phyloP scores from a whole-genome alignment of 345 rosid genomes.

The Eucalyptus erythrocorys region DNA sequence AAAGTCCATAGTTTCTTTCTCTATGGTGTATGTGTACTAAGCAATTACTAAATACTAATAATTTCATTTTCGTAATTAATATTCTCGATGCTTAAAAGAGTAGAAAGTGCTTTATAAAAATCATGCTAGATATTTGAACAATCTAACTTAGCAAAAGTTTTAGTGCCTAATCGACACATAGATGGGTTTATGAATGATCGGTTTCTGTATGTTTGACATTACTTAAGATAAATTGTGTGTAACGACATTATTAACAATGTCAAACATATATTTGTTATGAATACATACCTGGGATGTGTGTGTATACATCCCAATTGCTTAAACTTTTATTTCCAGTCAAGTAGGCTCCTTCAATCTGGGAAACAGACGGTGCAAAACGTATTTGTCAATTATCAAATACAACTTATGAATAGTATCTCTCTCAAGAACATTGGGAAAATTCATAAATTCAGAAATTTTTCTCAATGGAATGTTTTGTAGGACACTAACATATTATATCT shows the following conservation, averaged over 20 bases:
- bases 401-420: background rate
- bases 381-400: background rate
- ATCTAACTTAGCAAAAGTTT: background rate
- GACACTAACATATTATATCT: background rate
- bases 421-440: background rate
- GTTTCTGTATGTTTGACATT: accelerated
- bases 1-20: background rate
- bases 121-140: accelerated
- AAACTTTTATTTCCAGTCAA: slow-evolving; percentile 5
- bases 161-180: background rate
- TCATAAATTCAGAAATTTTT: background rate
- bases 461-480: background rate
- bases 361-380: background rate
- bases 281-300: slow-evolving; percentile 4
- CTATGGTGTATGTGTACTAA: background rate
- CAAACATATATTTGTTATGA: background rate
- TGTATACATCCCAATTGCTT: slow-evolving; percentile 14
- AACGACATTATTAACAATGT: background rate
- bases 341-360: slow-evolving; percentile 15
- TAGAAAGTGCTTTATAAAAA: background rate
- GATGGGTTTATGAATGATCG: background rate
- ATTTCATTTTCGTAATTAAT: background rate
- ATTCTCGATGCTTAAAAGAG: background rate
- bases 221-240: background rate
- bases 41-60: background rate